These are phyloP conservation scores for Xylaria sp. DNA, from an alignment of 2,329 filamentous ascomycete genomes.

Conservation along the genomic window DNA sequence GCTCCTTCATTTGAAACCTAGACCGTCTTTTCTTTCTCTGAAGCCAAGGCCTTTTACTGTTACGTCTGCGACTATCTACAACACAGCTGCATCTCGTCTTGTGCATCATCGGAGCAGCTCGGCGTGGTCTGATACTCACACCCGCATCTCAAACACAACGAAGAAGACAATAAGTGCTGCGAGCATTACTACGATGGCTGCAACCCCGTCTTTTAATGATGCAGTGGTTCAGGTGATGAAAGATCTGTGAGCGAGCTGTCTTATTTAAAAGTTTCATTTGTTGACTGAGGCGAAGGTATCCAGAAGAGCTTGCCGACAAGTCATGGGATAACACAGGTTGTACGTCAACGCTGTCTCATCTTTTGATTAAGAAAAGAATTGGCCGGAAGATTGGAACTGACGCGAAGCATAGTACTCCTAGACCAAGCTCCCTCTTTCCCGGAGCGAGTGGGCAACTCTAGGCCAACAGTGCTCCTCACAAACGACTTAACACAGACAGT, in stretches of 20 bases:
- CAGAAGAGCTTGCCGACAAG: conserved; percentile 86
- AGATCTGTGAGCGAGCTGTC: conserved; percentile 70
- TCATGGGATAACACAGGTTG: conserved; percentile 95
- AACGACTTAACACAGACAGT: conserved; percentile 92
- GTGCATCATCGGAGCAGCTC: background rate
- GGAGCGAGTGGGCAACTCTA: conserved; percentile 54
- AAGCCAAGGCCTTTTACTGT: conserved; percentile 1
- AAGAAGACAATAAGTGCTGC: conserved; percentile 20
- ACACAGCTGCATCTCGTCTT: background rate
- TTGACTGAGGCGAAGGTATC: conserved; percentile 70
- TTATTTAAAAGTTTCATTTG: background rate
- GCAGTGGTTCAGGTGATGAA: conserved; percentile 82
- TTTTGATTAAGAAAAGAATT: background rate
- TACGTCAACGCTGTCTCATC: conserved; percentile 47
- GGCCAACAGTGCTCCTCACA: conserved; percentile 66
- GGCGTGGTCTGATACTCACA: background rate
- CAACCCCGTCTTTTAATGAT: conserved; percentile 56
- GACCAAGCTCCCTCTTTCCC: conserved; percentile 67
- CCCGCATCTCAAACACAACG: background rate
- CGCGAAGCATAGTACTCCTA: conserved; percentile 57
- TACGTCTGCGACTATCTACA: conserved; percentile 4
- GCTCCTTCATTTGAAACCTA: conserved; percentile 5
- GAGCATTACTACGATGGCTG: conserved; percentile 42
- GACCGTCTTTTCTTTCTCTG: background rate
- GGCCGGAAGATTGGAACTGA: background rate